Percentiles rank a stretch among this genome's conserved stretches.
phyloP scores from a whole-genome alignment of 148 eudicot species.

The Arctostaphylos glauca region DNA sequence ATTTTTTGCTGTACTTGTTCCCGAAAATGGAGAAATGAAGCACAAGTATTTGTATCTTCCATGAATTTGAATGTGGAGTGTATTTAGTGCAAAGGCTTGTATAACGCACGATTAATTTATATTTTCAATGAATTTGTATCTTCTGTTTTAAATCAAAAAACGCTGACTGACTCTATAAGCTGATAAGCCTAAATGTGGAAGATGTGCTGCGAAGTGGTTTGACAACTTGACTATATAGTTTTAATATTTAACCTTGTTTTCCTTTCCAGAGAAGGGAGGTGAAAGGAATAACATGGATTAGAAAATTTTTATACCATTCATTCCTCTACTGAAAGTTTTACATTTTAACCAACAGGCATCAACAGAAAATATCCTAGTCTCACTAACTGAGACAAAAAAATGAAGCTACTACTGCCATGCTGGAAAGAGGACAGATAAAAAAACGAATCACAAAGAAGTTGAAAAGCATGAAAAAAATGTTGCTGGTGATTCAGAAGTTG shows the following conservation, averaged over 20 bases:
- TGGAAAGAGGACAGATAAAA: not conserved
- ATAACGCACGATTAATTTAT: too few species aligned
- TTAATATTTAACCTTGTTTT: not conserved
- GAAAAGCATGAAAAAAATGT: slow-evolving; percentile 63
- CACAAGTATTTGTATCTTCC: too few species aligned
- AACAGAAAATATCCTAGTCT: not conserved
- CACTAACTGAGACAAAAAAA: not conserved
- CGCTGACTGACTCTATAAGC: too few species aligned
- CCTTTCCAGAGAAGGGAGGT: not conserved
- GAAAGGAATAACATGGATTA: not conserved
- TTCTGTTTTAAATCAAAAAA: too few species aligned
- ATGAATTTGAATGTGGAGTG: too few species aligned
- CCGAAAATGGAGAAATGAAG: too few species aligned
- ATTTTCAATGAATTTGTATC: too few species aligned
- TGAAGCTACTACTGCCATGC: not conserved
- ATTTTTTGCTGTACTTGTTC: too few species aligned
- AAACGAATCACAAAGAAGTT: slow-evolving; percentile 21
- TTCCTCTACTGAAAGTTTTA: not conserved
- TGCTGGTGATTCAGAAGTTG: slow-evolving; percentile 29
- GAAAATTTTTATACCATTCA: not conserved
- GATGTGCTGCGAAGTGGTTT: too few species aligned
- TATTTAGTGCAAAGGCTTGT: too few species aligned
- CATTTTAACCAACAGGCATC: not conserved
- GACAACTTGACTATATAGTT: too few species aligned
- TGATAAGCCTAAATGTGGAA: too few species aligned